These are phyloP conservation scores for Chalaropsis thielavioides DNA, from an alignment of 2,329 filamentous ascomycete genomes.

Conservation along the genomic window DNA sequence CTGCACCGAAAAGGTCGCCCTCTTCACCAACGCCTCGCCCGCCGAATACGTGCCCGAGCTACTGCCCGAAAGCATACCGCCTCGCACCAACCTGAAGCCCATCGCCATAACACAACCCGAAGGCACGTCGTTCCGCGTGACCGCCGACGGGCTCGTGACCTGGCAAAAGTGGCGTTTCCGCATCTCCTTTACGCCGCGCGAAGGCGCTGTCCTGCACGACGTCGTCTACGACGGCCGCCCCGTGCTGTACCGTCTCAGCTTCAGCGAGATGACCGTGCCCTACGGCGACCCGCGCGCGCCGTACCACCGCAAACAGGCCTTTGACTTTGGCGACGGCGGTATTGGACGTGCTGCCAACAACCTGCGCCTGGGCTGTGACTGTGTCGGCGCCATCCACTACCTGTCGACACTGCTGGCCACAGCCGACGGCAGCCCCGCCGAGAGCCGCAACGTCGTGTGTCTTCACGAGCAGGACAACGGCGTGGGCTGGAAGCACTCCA, in stretches of 20 bases:
- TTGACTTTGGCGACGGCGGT: slow-evolving; percentile 57
- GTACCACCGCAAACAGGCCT: slow-evolving; percentile 55
- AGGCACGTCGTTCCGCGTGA: slow-evolving; percentile 50
- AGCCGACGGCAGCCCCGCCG: slow-evolving; percentile 37
- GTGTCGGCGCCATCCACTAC: slow-evolving; percentile 51
- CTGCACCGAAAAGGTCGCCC: slow-evolving; percentile 27
- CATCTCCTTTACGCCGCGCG: slow-evolving; percentile 53
- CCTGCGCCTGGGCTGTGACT: slow-evolving; percentile 53
- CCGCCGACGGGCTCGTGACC: slow-evolving; percentile 32
- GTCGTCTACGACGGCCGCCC: slow-evolving; percentile 51
- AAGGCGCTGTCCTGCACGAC: slow-evolving; percentile 57
- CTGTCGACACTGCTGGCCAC: slow-evolving; percentile 43
- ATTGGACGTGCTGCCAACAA: slow-evolving; percentile 55
- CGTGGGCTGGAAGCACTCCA: slow-evolving; percentile 58
- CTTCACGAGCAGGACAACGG: slow-evolving; percentile 59
- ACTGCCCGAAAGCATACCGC: slow-evolving; percentile 28
- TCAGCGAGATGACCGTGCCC: slow-evolving; percentile 56
- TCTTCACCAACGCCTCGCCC: slow-evolving; percentile 29
- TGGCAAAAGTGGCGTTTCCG: slow-evolving; percentile 60
- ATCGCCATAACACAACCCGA: slow-evolving; percentile 58
- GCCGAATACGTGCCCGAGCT: slow-evolving; percentile 39
- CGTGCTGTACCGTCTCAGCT: slow-evolving; percentile 50
- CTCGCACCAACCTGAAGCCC: slow-evolving; percentile 45
- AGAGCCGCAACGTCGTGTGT: slow-evolving; percentile 46
- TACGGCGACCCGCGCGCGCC: slow-evolving; percentile 52